phyloP scores from a whole-genome alignment of 805 yeast species.

The Saccharomycopsis selenospora region DNA sequence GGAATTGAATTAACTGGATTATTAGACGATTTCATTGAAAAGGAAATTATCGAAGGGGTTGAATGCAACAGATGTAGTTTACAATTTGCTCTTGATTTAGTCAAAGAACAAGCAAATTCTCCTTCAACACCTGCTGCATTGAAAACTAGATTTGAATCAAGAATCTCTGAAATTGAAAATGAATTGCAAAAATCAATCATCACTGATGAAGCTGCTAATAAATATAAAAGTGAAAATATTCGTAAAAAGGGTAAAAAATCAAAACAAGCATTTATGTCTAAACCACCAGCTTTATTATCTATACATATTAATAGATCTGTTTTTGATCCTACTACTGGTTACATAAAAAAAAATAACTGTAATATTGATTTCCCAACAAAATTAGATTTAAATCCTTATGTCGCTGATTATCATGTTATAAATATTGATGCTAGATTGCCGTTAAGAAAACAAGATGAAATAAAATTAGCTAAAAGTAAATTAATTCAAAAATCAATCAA shows the following conservation, averaged over 20 bases:
- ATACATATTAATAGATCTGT: slow-evolving; percentile 91
- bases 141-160: slow-evolving; percentile 26
- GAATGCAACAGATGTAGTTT: slow-evolving; percentile 92
- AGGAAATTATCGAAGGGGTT: slow-evolving; percentile 87
- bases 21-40: slow-evolving; percentile 59
- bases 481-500: slow-evolving; percentile 5
- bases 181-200: slow-evolving; percentile 64
- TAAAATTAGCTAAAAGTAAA: slow-evolving; percentile 5
- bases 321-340: slow-evolving; percentile 79
- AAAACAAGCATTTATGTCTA: slow-evolving; percentile 70
- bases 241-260: slow-evolving; percentile 71
- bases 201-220: slow-evolving; percentile 71
- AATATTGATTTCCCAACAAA: slow-evolving; percentile 68
- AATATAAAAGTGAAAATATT: slow-evolving; percentile 66
- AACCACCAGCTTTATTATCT: slow-evolving; percentile 78
- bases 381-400: slow-evolving; percentile 61
- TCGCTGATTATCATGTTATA: slow-evolving; percentile 60
- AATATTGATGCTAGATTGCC: slow-evolving; percentile 75
- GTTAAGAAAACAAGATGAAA: slow-evolving; percentile 52
- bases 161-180: slow-evolving; percentile 41
- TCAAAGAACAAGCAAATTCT: slow-evolving; percentile 33
- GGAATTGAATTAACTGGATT: slow-evolving; percentile 41
- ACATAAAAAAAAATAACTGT: slow-evolving; percentile 77
- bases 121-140: slow-evolving; percentile 24
- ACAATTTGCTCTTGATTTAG: slow-evolving; percentile 46